A percentile compares a stretch with the other conserved stretches of the same genome.
Conservation (phyloP, 2,329 filamentous ascomycete genomes). For the Xylariaceae sp. region DNA sequence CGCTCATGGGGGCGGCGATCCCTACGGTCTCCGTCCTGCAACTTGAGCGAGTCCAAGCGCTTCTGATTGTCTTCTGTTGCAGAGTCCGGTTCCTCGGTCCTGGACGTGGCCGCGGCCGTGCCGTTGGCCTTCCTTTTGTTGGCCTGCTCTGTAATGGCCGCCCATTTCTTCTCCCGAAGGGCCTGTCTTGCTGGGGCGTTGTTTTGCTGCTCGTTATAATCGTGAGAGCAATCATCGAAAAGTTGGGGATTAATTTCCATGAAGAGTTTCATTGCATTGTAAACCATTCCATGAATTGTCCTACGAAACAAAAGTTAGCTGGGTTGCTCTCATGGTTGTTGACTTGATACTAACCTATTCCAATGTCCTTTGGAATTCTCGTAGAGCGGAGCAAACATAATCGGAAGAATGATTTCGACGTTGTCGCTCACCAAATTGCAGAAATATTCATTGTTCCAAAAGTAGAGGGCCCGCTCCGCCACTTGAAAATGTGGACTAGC, state of each 20-base stretch:
- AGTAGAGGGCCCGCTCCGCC: conserved; percentile 93
- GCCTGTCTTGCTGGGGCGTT: conserved; percentile 81
- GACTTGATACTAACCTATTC: conserved; percentile 68
- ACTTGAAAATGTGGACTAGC: conserved; percentile 99
- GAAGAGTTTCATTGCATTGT: conserved; percentile 99
- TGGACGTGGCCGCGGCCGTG: conserved; percentile 35
- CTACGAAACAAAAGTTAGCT: conserved; percentile 47
- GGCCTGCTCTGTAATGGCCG: conserved; percentile 75
- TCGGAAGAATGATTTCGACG: conserved; percentile 94
- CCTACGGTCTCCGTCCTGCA: conserved; percentile 73
- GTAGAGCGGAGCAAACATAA: conserved; percentile 98
- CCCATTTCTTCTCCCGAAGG: conserved; percentile 82
- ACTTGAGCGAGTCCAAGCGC: conserved; percentile 80
- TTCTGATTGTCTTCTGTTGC: conserved; percentile 79
- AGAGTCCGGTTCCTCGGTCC: conserved; percentile 71
- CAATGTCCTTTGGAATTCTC: conserved; percentile 99
- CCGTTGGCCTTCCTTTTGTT: conserved; percentile 57
- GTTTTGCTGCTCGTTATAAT: conserved; percentile 96
- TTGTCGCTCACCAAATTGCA: conserved; percentile 99
- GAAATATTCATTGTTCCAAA: conserved; percentile 99
- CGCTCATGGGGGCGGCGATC: conserved; percentile 56
- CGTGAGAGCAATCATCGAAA: conserved; percentile 97
- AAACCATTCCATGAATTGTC: conserved; percentile 99
- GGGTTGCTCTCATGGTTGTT: neutral
- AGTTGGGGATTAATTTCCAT: conserved; percentile 99